Percentiles rank a stretch among this genome's conserved stretches.
Conservation (phyloP, 2,329 filamentous ascomycete genomes). For the Pestalotiopsis sp. region DNA sequence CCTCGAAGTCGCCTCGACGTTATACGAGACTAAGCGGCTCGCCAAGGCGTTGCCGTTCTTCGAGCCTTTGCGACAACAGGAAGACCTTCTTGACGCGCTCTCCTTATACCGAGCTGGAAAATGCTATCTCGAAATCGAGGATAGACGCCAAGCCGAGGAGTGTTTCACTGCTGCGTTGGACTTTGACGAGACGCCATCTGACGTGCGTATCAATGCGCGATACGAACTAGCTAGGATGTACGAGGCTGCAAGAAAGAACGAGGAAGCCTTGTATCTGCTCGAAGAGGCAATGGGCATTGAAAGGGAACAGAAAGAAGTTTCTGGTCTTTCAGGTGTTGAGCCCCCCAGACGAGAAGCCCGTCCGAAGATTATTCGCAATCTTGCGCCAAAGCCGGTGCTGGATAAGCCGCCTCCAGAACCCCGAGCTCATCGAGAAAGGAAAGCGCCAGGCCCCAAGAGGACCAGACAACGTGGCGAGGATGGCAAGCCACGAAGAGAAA, state of each 20-base stretch:
- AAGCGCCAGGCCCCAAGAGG: neutral
- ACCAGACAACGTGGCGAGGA: conserved; percentile 1
- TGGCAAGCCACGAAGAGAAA: neutral
- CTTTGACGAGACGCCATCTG: conserved; percentile 65
- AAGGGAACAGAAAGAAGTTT: conserved; percentile 40
- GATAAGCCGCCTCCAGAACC: neutral
- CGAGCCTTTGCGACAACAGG: conserved; percentile 52
- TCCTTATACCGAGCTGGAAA: conserved; percentile 61
- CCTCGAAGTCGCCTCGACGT: conserved; percentile 61
- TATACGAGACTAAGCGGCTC: conserved; percentile 41
- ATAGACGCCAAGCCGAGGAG: conserved; percentile 72
- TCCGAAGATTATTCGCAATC: neutral
- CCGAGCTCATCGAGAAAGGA: neutral
- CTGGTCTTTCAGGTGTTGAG: conserved; percentile 6
- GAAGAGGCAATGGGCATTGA: conserved; percentile 74
- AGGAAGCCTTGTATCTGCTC: conserved; percentile 77
- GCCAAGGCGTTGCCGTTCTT: conserved; percentile 58
- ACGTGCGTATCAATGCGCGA: conserved; percentile 67
- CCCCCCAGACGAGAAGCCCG: neutral
- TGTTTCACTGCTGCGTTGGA: conserved; percentile 77
- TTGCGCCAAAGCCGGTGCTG: neutral
- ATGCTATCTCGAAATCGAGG: conserved; percentile 69
- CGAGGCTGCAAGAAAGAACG: conserved; percentile 71
- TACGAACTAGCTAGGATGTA: conserved; percentile 84
- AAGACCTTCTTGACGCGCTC: conserved; percentile 53